Percentiles rank a stretch among this genome's conserved stretches.
Conservation (phyloP, 805 yeast genomes). For the Trichomonascus vanleenenianus region DNA sequence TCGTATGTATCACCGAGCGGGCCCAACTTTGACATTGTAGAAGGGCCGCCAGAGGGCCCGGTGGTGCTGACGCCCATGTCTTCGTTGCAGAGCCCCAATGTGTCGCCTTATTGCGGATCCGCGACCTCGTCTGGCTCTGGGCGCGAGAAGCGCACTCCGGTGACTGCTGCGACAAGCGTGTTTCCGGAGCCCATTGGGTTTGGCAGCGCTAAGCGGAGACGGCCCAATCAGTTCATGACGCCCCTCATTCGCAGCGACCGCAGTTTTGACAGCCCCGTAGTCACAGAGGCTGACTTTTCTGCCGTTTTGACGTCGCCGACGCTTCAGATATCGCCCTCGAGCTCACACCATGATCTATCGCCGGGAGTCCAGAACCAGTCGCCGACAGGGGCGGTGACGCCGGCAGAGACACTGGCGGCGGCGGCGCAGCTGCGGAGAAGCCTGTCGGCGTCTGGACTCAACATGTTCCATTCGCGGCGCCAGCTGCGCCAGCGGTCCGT, state of each 20-base stretch:
- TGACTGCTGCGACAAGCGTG: background rate
- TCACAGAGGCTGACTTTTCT: no score
- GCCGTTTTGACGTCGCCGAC: no score
- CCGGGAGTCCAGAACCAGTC: no score
- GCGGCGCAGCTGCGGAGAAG: slow-evolving; percentile 3
- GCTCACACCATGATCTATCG: no score
- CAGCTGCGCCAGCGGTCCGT: no score
- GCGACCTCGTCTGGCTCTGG: background rate
- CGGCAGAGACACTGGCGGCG: no score
- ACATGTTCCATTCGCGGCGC: background rate
- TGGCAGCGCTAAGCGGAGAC: background rate
- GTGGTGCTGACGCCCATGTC: slow-evolving; percentile 8
- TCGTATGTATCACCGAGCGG: no score
- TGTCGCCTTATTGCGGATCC: slow-evolving; percentile 4
- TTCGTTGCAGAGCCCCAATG: slow-evolving; percentile 7
- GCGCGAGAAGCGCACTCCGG: slow-evolving; percentile 1
- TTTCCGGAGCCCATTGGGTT: background rate
- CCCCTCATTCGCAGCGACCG: background rate
- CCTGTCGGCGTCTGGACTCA: slow-evolving; percentile 4
- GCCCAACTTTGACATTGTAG: no score
- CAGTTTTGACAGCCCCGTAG: no score
- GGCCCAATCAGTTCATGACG: slow-evolving; percentile 1
- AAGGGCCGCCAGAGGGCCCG: background rate
- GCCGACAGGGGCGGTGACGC: no score
- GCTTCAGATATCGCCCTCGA: no score